Evolutionary conservation across 148 eudicot species (phyloP).

Genomic region (Fagopyrum esculentum): DNA sequence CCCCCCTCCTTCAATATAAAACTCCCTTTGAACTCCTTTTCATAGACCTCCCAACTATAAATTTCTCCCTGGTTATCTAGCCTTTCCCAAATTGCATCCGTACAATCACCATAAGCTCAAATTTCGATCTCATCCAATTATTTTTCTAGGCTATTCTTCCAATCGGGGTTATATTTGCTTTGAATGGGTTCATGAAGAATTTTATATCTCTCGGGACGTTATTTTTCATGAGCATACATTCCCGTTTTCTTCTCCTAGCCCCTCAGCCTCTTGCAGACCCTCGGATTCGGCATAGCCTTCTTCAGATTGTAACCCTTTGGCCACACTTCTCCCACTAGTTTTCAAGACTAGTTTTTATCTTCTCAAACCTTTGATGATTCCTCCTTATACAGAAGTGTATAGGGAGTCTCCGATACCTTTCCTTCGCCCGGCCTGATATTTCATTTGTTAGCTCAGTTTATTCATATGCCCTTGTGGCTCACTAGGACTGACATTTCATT

Average conservation of each 20-base stretch:
- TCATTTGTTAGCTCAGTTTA: too few species aligned
- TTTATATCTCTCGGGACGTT: neutral
- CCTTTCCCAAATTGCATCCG: neutral
- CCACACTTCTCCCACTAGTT: too few species aligned
- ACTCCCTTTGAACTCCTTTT: neutral
- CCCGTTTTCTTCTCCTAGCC: neutral
- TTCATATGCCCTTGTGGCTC: too few species aligned
- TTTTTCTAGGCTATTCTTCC: neutral
- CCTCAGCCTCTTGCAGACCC: too few species aligned
- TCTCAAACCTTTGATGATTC: too few species aligned
- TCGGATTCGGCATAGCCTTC: too few species aligned
- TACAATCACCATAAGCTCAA: neutral
- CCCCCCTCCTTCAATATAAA: neutral
- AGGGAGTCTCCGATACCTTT: too few species aligned
- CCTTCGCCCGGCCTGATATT: too few species aligned
- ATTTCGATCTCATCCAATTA: neutral
- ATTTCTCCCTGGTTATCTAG: neutral
- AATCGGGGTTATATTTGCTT: neutral
- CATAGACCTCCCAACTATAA: neutral
- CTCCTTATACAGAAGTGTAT: too few species aligned
- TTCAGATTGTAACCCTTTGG: too few species aligned
- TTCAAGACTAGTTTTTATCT: too few species aligned
- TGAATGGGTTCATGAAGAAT: neutral
- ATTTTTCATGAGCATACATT: neutral
- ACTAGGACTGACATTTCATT: too few species aligned